Evolutionary conservation across 257 asterid genomes (phyloP).

Genomic region (Prunella vulgaris): DNA sequence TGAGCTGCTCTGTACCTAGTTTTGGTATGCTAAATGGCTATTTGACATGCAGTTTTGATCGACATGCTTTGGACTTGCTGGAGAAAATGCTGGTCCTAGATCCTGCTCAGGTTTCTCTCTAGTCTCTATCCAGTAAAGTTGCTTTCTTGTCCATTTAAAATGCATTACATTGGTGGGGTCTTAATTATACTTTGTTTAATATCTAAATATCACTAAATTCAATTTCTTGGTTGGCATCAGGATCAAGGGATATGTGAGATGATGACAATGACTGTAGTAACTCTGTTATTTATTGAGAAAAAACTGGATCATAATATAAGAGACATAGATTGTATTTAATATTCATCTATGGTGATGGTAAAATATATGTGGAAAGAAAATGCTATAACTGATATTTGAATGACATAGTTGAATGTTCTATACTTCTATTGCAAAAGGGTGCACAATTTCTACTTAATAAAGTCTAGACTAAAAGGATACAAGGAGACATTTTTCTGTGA

Average conservation of each 20-base stretch:
- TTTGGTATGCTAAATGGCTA: conserved; percentile 21
- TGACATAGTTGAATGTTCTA: background rate
- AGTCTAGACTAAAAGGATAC: background rate
- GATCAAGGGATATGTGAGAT: background rate
- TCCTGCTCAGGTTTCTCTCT: conserved; percentile 76
- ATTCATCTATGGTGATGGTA: background rate
- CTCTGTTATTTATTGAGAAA: background rate
- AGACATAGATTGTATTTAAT: background rate
- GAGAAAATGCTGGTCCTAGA: conserved; percentile 93
- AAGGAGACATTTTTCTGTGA: background rate
- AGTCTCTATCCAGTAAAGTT: conserved; percentile 10
- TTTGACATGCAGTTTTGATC: conserved; percentile 63
- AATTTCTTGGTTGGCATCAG: background rate
- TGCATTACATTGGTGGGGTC: background rate
- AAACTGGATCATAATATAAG: background rate
- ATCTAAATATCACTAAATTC: background rate
- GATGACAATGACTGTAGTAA: background rate
- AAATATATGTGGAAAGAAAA: background rate
- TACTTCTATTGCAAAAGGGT: conserved; percentile 1
- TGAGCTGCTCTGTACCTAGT: background rate
- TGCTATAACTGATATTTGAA: background rate
- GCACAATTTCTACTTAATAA: background rate
- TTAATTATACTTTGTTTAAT: background rate
- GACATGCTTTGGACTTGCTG: conserved; percentile 83
- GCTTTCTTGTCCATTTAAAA: conserved; percentile 2